These are phyloP conservation scores for Talaromyces sp. DNA, from an alignment of 2,329 filamentous ascomycete genomes.

Conservation along the genomic window DNA sequence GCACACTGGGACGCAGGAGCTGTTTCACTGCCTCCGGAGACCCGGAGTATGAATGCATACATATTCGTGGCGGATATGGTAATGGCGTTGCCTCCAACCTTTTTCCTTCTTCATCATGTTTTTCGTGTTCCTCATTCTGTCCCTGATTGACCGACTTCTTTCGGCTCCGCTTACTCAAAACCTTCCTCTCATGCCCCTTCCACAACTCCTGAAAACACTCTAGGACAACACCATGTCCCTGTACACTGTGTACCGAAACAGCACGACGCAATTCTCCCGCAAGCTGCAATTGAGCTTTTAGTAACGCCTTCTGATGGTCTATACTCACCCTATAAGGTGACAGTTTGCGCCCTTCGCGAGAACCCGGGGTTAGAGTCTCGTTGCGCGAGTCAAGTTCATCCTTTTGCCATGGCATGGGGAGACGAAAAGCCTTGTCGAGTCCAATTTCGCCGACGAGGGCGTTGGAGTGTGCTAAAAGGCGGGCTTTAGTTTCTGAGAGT, in stretches of 20 bases:
- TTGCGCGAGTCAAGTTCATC: slow-evolving; percentile 33
- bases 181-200: slow-evolving; percentile 49
- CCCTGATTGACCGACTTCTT: slow-evolving; percentile 32
- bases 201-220: slow-evolving; percentile 56
- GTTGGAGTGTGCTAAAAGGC: slow-evolving; percentile 51
- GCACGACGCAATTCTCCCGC: slow-evolving; percentile 57
- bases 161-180: slow-evolving; percentile 42
- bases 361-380: slow-evolving; percentile 53
- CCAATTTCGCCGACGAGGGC: slow-evolving; percentile 63
- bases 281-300: slow-evolving; percentile 57
- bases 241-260: slow-evolving; percentile 62
- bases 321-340: slow-evolving; percentile 57
- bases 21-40: slow-evolving; percentile 70
- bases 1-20: slow-evolving; percentile 70
- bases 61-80: slow-evolving; percentile 82
- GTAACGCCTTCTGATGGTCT: slow-evolving; percentile 56
- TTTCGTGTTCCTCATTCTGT: slow-evolving; percentile 22
- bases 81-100: slow-evolving; percentile 30
- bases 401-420: slow-evolving; percentile 52
- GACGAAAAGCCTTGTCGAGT: slow-evolving; percentile 59
- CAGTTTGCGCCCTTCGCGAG: slow-evolving; percentile 57
- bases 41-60: slow-evolving; percentile 90
- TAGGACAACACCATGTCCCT: slow-evolving; percentile 58
- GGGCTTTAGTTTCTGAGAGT: slow-evolving; percentile 47
- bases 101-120: slow-evolving; percentile 23